Evolutionary conservation across 495 filamentous ascomycete genomes (phyloP).

Genomic region (Hypoxylon crocopeplum): DNA sequence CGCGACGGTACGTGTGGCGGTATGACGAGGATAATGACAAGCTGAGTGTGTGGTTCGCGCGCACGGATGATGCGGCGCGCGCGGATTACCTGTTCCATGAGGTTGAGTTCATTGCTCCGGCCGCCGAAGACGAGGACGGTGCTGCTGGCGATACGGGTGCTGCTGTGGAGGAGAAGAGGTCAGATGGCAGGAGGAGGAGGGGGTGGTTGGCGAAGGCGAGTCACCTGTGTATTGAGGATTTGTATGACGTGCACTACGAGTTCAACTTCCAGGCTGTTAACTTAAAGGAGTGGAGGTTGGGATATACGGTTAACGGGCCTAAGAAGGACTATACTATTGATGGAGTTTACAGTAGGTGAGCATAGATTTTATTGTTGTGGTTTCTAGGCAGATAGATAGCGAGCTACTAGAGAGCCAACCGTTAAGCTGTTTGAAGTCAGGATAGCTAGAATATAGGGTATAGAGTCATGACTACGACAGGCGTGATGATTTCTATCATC

Average conservation of each 20-base stretch:
- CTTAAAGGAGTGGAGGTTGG: slow-evolving; percentile 60
- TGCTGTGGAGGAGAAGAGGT: slow-evolving; percentile 29
- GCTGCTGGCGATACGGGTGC: background rate
- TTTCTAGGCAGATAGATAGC: background rate
- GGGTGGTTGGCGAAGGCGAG: slow-evolving; percentile 62
- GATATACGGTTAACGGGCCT: slow-evolving; percentile 69
- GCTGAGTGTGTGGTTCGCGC: slow-evolving; percentile 73
- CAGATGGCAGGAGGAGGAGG: slow-evolving; percentile 8
- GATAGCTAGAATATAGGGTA: background rate
- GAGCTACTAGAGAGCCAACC: background rate
- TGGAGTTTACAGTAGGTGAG: slow-evolving; percentile 52
- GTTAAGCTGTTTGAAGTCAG: background rate
- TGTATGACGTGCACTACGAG: slow-evolving; percentile 66
- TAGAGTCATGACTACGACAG: background rate
- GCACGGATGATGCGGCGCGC: slow-evolving; percentile 57
- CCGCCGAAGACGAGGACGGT: slow-evolving; percentile 9
- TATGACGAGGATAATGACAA: slow-evolving; percentile 60
- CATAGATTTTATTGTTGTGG: background rate
- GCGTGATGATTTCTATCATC: background rate
- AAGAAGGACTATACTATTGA: slow-evolving; percentile 71
- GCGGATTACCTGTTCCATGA: slow-evolving; percentile 74
- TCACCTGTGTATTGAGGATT: slow-evolving; percentile 70
- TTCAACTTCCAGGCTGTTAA: slow-evolving; percentile 64
- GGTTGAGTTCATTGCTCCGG: slow-evolving; percentile 49
- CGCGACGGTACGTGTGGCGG: slow-evolving; percentile 63